Evolutionary conservation across 192 early-diverging fungal species (phyloP), one percentile per base, ranked within the genome.

Genomic region (Blastocladiella britannica): DNA sequence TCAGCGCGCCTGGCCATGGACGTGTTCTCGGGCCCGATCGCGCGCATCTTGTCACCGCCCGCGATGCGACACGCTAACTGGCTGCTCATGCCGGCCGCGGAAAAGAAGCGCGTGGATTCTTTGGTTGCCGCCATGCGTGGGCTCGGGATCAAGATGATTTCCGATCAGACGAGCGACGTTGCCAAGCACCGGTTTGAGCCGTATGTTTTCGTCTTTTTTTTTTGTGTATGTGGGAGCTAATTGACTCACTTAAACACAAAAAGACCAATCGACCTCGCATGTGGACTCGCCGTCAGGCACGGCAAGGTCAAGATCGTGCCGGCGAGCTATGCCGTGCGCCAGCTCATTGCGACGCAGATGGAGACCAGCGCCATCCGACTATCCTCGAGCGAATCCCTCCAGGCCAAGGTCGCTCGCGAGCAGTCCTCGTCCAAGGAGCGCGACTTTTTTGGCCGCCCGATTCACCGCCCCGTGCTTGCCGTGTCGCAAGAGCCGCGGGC

Each of bases 361-460:
- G 77, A 77, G 51, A 52, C 61, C 7, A 73, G 76, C 52, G 24
- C 67, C 26, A 56, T 75, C 30, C 64, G 76, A 7, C 57, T 64
- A 23, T 51, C 59, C 12, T 66, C 69, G 51, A 60, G 31, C 24
- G 52, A 26, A 8, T 61, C 60, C 25, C 62, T 63, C 31, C 26
- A 54, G 23, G 63, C 24, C 26, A 28, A 53, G 26, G 55, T 30
- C 6, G 59, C 51, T 7, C 26, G 55, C n/a, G 64, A 54, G 26
- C 53, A 56, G 18, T 62, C 57, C 27, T 57, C 31, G 52, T 61
- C 66, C n/a, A n/a, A n/a, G 20, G 58, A 73, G 7, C 65, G 67
- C 5, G 89, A 92, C 63, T 92, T 92, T 66, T 92, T 89, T 66
- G 89, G 89, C 27, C 71, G 89, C 9, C 58, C 66, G n/a, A 71